phyloP scores from a whole-genome alignment of 1,284 basidiomycete genomes.

The Moesziomyces globuligerus region DNA sequence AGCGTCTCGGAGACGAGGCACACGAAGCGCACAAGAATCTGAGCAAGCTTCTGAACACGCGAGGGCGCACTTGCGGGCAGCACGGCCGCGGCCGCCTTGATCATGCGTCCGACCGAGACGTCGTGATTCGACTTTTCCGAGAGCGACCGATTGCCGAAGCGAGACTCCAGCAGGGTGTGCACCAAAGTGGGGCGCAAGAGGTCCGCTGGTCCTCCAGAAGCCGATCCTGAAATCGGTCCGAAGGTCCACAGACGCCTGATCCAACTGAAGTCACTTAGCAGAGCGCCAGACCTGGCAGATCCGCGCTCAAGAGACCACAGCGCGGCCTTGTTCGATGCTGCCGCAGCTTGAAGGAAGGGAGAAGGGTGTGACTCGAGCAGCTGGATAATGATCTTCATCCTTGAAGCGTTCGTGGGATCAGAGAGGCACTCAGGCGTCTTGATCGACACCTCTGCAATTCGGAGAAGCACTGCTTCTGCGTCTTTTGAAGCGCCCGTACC shows the following conservation, averaged over 20 bases:
- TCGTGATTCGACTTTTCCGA: conserved; percentile 34
- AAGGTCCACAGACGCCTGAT: conserved; percentile 29
- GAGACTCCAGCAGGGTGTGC: conserved; percentile 30
- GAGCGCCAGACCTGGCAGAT: conserved; percentile 13
- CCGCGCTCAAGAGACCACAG: conserved; percentile 29
- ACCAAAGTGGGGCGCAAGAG: conserved; percentile 37
- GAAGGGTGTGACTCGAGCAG: conserved; percentile 23
- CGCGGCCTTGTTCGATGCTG: conserved; percentile 25
- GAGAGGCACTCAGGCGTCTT: conserved; percentile 16
- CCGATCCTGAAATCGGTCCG: conserved; percentile 4
- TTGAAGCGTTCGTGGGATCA: conserved; percentile 6
- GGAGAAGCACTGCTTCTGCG: conserved; percentile 27
- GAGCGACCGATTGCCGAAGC: conserved; percentile 32
- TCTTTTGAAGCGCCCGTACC: conserved; percentile 1
- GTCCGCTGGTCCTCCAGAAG: conserved; percentile 26
- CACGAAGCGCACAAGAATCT: conserved; percentile 18
- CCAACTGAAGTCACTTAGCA: conserved; percentile 34
- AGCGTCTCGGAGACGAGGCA: conserved; percentile 24
- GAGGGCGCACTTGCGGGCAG: conserved; percentile 41
- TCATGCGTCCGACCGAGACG: conserved; percentile 29
- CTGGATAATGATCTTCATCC: conserved; percentile 28
- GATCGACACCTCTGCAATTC: conserved; percentile 32
- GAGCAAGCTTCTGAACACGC: conserved; percentile 20
- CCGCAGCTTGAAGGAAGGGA: conserved; percentile 23
- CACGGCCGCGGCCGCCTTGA: conserved; percentile 30